A percentile compares a stretch with the other conserved stretches of the same genome.
Conservation (phyloP, 345 rosid species). For the Hevea brasiliensis region DNA sequence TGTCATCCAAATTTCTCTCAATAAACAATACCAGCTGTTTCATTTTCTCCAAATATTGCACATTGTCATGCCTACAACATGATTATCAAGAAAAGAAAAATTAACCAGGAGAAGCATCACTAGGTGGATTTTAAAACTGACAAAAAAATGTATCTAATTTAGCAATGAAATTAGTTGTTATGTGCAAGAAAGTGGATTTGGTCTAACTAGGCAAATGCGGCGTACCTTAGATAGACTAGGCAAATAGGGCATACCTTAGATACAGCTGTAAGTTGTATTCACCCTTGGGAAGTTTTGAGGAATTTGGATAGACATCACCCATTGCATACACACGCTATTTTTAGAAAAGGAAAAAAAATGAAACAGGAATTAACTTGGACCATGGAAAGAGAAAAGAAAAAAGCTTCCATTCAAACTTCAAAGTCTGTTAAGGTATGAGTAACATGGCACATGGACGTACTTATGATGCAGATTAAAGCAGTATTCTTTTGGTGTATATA, state of each 20-base stretch:
- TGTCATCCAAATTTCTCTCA: conserved; percentile 73
- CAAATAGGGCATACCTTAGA: conserved; percentile 52
- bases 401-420: background rate
- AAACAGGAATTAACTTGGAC: conserved; percentile 11
- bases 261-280: conserved; percentile 75
- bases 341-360: conserved; percentile 8
- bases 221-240: too few relatives aligned
- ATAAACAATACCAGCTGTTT: conserved; percentile 83
- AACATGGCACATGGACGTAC: background rate
- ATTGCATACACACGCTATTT: conserved; percentile 72
- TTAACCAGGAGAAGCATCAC: conserved; percentile 18
- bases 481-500: background rate
- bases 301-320: conserved; percentile 87
- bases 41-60: conserved; percentile 81
- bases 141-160: background rate
- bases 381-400: conserved; percentile 12
- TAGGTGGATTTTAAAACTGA: background rate
- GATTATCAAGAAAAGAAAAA: conserved; percentile 27
- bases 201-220: conserved; percentile 1
- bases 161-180: background rate
- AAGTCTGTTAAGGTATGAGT: background rate
- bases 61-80: conserved; percentile 86
- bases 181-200: background rate
- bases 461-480: background rate
- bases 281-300: conserved; percentile 90